Base-by-base conservation (phyloP, 1,284 basidiomycete species). In the Volvariella volvacea region DNA sequence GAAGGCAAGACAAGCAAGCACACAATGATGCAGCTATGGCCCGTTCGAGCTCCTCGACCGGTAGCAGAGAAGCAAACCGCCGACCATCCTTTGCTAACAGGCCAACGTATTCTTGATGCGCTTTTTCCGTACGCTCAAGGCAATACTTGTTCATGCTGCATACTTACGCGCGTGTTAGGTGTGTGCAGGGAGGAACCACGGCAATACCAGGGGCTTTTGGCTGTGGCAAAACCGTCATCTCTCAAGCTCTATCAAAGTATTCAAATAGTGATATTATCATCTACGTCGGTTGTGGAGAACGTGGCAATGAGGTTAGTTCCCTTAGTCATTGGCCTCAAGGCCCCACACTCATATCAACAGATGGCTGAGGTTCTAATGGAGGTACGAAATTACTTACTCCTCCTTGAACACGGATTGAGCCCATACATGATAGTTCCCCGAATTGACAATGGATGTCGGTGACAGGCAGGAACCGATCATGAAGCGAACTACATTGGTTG, bases 231-330 rank as follows among this genome's bases (percentile, higher is more conserved):
- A 97, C 93, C 19, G 93, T 97, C 57, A 97, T 97, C 58, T 94
- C 92, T 31, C 86, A 96, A 71, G 96, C 95, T 10, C 73, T 99
- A 50, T 98, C 96, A 54, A 99, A 99, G 65, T 99, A 85, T 70
- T 99, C 96, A 28, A 99, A 99, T 74, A 97, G 94, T 56, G 95
- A 99, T 64, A 98, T 98, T 57, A 99, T 99, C 62, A 86, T 98
- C 55, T 99, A 99, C 62, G 96, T 99, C 56, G 96, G 96, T 34
- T 99, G 92, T 62, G 93, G 91, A 53, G 91, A 93, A 61, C 87
- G 91, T 56, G 90, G 90, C 61, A 92, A 92, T 55, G 89, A 90
- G 77, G 83, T 83, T 51, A 45, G 73, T 56, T 43, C 39, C 41
- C 28, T 39, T 12, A 6, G 25, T 6, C 25, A 6, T 28, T 28